Conservation (phyloP, 495 filamentous ascomycete species). For the Neurospora intermedia region DNA sequence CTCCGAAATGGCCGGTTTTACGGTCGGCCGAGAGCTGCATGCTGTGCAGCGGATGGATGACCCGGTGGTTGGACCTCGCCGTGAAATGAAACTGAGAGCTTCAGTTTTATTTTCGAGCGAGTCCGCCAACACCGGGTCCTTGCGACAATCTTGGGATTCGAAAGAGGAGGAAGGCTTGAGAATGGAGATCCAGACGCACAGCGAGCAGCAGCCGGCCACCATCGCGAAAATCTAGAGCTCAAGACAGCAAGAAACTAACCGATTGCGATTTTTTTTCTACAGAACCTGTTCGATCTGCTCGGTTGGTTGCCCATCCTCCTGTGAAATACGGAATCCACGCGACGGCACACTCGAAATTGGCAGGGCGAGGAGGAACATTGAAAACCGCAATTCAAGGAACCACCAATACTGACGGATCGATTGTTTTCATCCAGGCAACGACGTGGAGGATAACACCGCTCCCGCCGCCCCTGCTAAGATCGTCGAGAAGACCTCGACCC, state of each 20-base stretch:
- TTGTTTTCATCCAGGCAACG: conserved; percentile 51
- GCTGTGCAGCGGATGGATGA: conserved; percentile 2
- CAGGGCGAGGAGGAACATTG: conserved; percentile 7
- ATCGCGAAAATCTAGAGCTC: background rate
- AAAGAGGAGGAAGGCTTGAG: conserved; percentile 1
- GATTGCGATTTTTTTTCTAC: conserved; percentile 6
- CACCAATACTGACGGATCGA: conserved; percentile 15
- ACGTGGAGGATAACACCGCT: conserved; percentile 72
- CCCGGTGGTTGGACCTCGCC: background rate
- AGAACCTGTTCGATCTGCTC: conserved; percentile 86
- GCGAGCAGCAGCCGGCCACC: background rate
- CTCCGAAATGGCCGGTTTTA: background rate
- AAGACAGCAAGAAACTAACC: conserved; percentile 16
- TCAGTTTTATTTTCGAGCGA: background rate
- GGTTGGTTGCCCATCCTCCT: conserved; percentile 37
- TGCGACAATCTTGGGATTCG: background rate
- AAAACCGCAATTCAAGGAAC: conserved; percentile 17
- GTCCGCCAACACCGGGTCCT: background rate
- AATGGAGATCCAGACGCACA: background rate
- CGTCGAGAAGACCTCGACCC: conserved; percentile 69
- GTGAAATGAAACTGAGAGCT: background rate
- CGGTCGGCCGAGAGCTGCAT: background rate
- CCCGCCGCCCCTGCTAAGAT: conserved; percentile 72
- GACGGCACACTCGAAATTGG: background rate
- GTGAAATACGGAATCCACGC: conserved; percentile 11